Percentiles rank a stretch among this genome's conserved stretches.
phyloP scores from a whole-genome alignment of 495 filamentous ascomycete genomes.

The Neurospora hispaniola region DNA sequence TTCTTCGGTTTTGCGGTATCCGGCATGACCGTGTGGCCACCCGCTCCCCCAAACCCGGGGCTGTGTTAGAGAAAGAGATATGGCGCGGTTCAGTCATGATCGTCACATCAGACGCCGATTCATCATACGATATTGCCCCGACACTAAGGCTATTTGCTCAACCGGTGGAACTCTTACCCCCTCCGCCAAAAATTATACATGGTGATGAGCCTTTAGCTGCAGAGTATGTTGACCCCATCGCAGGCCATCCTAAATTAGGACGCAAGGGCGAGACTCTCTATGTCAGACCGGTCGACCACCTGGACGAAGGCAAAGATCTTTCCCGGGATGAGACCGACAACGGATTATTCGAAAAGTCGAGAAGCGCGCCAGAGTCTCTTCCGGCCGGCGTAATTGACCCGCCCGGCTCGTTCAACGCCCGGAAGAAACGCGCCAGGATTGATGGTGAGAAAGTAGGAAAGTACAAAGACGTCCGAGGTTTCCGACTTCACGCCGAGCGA shows the following conservation, averaged over 20 bases:
- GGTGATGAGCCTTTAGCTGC: constrained; percentile 55
- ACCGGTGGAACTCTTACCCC: constrained; percentile 71
- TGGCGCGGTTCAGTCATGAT: constrained; percentile 95
- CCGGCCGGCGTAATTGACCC: constrained; percentile 23
- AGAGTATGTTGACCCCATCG: constrained; percentile 81
- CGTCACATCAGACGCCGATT: constrained; percentile 72
- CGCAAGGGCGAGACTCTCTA: constrained; percentile 71
- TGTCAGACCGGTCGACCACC: constrained; percentile 74
- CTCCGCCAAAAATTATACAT: constrained; percentile 60
- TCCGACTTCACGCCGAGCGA: constrained; percentile 71
- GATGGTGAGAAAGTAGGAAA: constrained; percentile 70
- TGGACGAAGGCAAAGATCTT: constrained; percentile 63
- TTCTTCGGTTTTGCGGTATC: constrained; percentile 83
- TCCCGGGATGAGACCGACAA: constrained; percentile 66
- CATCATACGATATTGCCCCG: constrained; percentile 69
- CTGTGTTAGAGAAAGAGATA: constrained; percentile 51
- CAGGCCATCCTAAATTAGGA: constrained; percentile 75
- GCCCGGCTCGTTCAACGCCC: constrained; percentile 35
- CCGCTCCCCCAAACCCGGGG: constrained; percentile 23
- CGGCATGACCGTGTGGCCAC: constrained; percentile 36
- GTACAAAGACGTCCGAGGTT: constrained; percentile 69
- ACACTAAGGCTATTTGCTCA: constrained; percentile 75
- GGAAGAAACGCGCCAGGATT: constrained; percentile 32
- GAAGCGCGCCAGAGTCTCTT: constrained; percentile 27
- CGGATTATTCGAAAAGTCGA: constrained; percentile 60